phyloP scores from a whole-genome alignment of 768 basidiomycete species.

The Lentinula guzmanii region DNA sequence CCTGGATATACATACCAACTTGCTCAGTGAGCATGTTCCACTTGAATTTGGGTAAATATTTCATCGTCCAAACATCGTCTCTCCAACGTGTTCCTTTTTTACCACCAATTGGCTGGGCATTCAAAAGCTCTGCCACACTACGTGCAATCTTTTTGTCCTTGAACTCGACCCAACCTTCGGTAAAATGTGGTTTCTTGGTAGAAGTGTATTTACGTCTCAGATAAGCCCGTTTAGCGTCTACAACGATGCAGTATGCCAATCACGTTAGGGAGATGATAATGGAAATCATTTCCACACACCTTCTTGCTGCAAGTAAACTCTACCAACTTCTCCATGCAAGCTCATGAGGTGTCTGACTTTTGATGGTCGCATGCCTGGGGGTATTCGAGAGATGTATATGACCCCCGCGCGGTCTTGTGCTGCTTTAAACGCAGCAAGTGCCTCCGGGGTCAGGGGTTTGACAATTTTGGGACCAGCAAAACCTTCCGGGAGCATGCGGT shows the following conservation, averaged over 20 bases:
- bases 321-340: slow-evolving; percentile 82
- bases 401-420: slow-evolving; percentile 77
- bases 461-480: slow-evolving; percentile 59
- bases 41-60: slow-evolving; percentile 95
- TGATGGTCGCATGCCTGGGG: slow-evolving; percentile 95
- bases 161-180: slow-evolving; percentile 99
- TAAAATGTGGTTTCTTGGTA: slow-evolving; percentile 82
- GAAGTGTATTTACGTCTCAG: slow-evolving; percentile 74
- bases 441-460: slow-evolving; percentile 71
- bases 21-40: slow-evolving; percentile 99
- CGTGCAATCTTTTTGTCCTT: slow-evolving; percentile 89
- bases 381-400: slow-evolving; percentile 92
- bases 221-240: slow-evolving; percentile 87
- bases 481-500: slow-evolving; percentile 55
- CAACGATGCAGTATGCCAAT: background rate
- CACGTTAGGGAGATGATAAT: background rate
- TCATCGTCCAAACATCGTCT: slow-evolving; percentile 99
- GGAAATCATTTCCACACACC: slow-evolving; percentile 33
- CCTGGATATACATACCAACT: slow-evolving; percentile 65
- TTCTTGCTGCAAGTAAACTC: slow-evolving; percentile 92
- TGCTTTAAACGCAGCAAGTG: slow-evolving; percentile 67
- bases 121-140: slow-evolving; percentile 89
- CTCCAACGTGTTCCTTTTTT: slow-evolving; percentile 88
- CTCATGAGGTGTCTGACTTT: slow-evolving; percentile 95
- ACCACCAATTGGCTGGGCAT: slow-evolving; percentile 92